Base-by-base conservation (phyloP, 306 rosid species). In the Alnus rubra region DNA sequence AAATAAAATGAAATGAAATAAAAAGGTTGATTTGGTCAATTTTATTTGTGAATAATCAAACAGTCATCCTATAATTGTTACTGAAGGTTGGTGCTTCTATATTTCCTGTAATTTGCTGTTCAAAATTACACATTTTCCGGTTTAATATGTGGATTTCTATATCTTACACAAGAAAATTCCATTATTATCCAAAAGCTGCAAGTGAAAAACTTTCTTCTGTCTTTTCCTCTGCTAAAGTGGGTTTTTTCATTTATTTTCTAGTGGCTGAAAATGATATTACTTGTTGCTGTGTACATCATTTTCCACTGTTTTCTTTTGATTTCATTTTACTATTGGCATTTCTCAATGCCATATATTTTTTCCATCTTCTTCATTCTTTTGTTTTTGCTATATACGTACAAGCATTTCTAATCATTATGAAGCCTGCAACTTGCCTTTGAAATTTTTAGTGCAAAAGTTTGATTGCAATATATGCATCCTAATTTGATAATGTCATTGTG, bases 401-500 rank as follows among this genome's bases (percentile, higher is more conserved):
- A 2, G 54, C 15, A 14, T 10, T 50, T 50, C 54, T 50, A 50
- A 4, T 50, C 54, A 50, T 12, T 50, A 12, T 1, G 54, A 50
- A 42, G 54, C 54, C 54, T 13, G 54, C 54, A 50, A 50, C 54
- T 2, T 50, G 15, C 15, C 15, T 50, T 50, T 14, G 45, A 50
- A 50, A 50, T 50, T 55, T 30, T 69, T 77, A 56, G 48, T 56
- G 13, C 65, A 42, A 42, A 69, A 64, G 0, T 53, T 14, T 53
- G n/a, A 42, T 18, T 53, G 28, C 23, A 53, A 53, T 53, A 14
- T 72, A 35, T 4, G 35, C 47, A 44, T 42, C 78, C 87, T 90
- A 82, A 87, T 82, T 13, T 42, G 51, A 30, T 58, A 45, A 58
- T 85, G n/a, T 47, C 70, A 80, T 85, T 73, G 77, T 80, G 85